phyloP scores from a whole-genome alignment of 768 basidiomycete species.

The Leccinum subgranulosum region DNA sequence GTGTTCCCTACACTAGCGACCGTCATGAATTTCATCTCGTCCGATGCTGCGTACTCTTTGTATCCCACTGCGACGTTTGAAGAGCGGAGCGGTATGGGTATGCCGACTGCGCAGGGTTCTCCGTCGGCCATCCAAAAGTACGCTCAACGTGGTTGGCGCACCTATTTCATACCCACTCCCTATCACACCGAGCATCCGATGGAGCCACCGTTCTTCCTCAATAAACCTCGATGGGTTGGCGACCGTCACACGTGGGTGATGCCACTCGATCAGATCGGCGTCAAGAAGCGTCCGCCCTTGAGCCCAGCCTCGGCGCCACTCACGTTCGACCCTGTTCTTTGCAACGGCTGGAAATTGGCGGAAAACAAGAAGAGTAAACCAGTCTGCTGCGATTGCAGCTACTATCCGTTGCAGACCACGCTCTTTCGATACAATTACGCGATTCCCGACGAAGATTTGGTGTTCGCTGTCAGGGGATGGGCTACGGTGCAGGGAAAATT shows the following conservation, averaged over 20 bases:
- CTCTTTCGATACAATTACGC: constrained; percentile 27
- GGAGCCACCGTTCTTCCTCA: constrained; percentile 18
- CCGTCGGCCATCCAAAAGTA: constrained; percentile 33
- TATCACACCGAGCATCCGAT: neutral
- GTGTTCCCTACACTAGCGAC: neutral
- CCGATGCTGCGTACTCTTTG: constrained; percentile 38
- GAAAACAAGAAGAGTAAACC: rapidly evolving
- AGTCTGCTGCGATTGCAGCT: neutral
- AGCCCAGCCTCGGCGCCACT: constrained; percentile 12
- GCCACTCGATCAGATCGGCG: constrained; percentile 22
- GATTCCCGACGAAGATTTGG: constrained; percentile 11
- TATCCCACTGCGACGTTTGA: constrained; percentile 43
- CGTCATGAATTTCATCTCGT: constrained; percentile 39
- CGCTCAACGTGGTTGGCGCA: constrained; percentile 31
- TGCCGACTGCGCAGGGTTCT: constrained; percentile 4
- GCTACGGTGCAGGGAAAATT: constrained; percentile 1
- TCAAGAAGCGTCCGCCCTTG: constrained; percentile 9
- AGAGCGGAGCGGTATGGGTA: constrained; percentile 25
- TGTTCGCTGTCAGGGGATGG: constrained; percentile 3
- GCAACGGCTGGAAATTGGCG: constrained; percentile 20
- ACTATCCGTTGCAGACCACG: constrained; percentile 11
- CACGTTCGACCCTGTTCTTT: constrained; percentile 12
- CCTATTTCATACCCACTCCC: constrained; percentile 4
- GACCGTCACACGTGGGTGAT: constrained; percentile 33
- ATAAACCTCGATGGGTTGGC: constrained; percentile 28